phyloP scores from a whole-genome alignment of 805 yeast species.

The Saturnispora besseyi region DNA sequence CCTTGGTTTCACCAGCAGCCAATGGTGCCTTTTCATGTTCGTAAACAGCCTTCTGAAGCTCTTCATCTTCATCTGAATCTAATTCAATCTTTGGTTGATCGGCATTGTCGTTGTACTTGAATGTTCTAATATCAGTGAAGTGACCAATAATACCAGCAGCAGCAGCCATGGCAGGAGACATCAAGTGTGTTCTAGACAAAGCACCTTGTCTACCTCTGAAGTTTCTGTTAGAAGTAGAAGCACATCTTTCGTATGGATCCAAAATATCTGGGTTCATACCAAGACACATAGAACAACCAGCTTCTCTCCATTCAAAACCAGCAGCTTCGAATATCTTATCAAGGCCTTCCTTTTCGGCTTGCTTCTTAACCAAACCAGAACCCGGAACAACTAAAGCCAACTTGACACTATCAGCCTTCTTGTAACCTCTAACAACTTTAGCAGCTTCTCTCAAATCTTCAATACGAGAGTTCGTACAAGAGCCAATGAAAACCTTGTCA shows the following conservation, averaged over 20 bases:
- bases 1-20: slow-evolving; percentile 44
- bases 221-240: slow-evolving; percentile 97
- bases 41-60: slow-evolving; percentile 59
- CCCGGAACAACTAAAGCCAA: slow-evolving; percentile 94
- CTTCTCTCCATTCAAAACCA: slow-evolving; percentile 98
- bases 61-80: slow-evolving; percentile 34
- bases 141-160: slow-evolving; percentile 94
- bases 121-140: slow-evolving; percentile 83
- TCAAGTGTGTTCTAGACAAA: slow-evolving; percentile 85
- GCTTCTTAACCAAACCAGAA: slow-evolving; percentile 86
- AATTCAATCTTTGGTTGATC: slow-evolving; percentile 51
- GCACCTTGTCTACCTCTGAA: slow-evolving; percentile 99
- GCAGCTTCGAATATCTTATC: slow-evolving; percentile 86
- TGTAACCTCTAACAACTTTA: slow-evolving; percentile 79
- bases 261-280: slow-evolving; percentile 99
- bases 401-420: slow-evolving; percentile 72
- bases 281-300: slow-evolving; percentile 98
- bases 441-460: slow-evolving; percentile 98
- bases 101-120: slow-evolving; percentile 47
- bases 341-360: slow-evolving; percentile 92
- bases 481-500: slow-evolving; percentile 95
- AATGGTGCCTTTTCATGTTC: slow-evolving; percentile 58
- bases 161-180: slow-evolving; percentile 99
- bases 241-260: slow-evolving; percentile 93
- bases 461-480: slow-evolving; percentile 95